Evolutionary conservation across 495 filamentous ascomycete genomes (phyloP).

Genomic region (Aspergillus panamensis): DNA sequence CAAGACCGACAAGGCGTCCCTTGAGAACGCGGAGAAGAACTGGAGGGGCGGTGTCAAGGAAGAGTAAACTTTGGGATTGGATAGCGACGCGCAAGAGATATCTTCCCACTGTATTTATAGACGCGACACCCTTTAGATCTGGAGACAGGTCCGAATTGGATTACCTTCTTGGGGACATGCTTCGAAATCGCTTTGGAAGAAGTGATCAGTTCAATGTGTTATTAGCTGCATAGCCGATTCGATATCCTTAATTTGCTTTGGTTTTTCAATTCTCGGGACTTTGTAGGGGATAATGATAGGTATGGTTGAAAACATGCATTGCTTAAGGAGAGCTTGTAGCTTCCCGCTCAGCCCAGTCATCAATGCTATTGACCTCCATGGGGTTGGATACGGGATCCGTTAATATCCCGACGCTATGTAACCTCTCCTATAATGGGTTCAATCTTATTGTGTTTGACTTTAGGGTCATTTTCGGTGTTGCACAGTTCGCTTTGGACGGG

Average conservation of each 20-base stretch:
- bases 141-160: slow-evolving; percentile 2
- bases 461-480: too few relatives aligned
- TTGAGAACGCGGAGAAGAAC: slow-evolving; percentile 82
- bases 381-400: too few relatives aligned
- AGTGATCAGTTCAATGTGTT: neutral
- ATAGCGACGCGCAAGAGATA: neutral
- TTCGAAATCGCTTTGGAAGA: neutral
- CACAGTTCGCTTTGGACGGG: too few relatives aligned
- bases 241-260: neutral
- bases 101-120: slow-evolving; percentile 22
- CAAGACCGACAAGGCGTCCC: slow-evolving; percentile 94
- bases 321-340: neutral
- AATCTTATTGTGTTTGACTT: too few relatives aligned
- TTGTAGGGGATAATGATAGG: neutral
- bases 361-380: too few relatives aligned
- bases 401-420: too few relatives aligned
- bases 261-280: neutral
- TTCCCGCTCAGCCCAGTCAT: too few relatives aligned
- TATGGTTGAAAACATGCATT: neutral
- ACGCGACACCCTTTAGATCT: slow-evolving; percentile 6
- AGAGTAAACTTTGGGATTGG: slow-evolving; percentile 56
- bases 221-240: slow-evolving; percentile 3
- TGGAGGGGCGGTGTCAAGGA: slow-evolving; percentile 86
- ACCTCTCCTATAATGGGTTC: too few relatives aligned
- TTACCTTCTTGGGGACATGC: neutral